Percentiles rank a stretch among this genome's conserved stretches.
These are phyloP conservation scores for Candida yuanshanica DNA, from an alignment of 805 yeast genomes.

Conservation along the genomic window DNA sequence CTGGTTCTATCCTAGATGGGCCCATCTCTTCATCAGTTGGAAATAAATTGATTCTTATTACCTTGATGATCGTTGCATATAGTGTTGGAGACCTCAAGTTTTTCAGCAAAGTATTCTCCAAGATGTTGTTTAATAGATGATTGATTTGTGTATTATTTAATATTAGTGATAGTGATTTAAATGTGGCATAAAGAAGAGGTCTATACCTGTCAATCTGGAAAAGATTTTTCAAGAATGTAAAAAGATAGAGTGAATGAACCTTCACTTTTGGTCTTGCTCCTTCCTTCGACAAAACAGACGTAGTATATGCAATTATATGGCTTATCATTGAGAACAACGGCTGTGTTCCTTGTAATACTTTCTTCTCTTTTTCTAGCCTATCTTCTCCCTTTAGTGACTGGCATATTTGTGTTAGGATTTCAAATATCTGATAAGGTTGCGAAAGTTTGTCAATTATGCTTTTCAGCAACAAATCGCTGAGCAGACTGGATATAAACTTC, in stretches of 20 bases:
- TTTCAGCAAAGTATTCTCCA: constrained; percentile 15
- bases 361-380: neutral
- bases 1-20: constrained; percentile 38
- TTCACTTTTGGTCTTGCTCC: neutral
- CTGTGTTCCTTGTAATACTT: neutral
- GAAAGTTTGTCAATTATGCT: constrained; percentile 38
- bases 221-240: constrained; percentile 21
- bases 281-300: constrained; percentile 4
- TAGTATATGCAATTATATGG: constrained; percentile 14
- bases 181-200: constrained; percentile 27
- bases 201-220: constrained; percentile 16
- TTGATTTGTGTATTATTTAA: constrained; percentile 10
- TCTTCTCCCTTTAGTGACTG: constrained; percentile 3
- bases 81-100: constrained; percentile 14
- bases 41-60: constrained; percentile 34
- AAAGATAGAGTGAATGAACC: constrained; percentile 14
- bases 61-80: constrained; percentile 20
- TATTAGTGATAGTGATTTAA: constrained; percentile 19
- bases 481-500: constrained; percentile 33
- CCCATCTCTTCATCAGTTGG: constrained; percentile 49
- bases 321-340: constrained; percentile 7
- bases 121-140: constrained; percentile 16
- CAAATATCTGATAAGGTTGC: constrained; percentile 50
- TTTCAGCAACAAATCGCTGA: constrained; percentile 37
- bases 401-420: constrained; percentile 24